Evolutionary conservation across 768 basidiomycete species (phyloP).

Genomic region (Amyloporia xantha): DNA sequence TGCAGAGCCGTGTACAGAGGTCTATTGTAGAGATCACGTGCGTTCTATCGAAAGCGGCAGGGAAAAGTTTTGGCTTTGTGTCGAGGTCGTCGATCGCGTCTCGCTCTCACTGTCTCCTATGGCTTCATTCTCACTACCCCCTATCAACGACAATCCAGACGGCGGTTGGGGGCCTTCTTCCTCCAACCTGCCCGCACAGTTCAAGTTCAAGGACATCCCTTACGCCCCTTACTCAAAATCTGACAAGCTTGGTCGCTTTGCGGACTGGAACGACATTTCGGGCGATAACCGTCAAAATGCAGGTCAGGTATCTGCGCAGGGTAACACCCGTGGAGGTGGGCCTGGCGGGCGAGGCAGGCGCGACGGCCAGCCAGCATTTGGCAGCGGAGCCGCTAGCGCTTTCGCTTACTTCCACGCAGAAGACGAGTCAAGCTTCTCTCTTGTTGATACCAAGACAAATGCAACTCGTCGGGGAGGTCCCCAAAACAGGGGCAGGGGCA

Average conservation of each 20-base stretch:
- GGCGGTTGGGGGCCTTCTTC: constrained; percentile 90
- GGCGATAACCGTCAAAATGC: constrained; percentile 55
- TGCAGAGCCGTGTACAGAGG: not conserved
- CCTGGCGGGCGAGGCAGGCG: constrained; percentile 52
- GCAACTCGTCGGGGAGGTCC: constrained; percentile 64
- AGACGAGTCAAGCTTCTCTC: constrained; percentile 93
- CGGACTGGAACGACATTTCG: constrained; percentile 90
- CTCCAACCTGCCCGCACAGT: constrained; percentile 78
- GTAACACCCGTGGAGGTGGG: constrained; percentile 43
- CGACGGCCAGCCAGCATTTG: constrained; percentile 80
- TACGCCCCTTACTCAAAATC: constrained; percentile 99
- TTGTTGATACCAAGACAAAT: constrained; percentile 84
- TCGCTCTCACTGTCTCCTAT: no score
- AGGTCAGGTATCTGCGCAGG: constrained; percentile 37
- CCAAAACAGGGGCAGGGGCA: constrained; percentile 47
- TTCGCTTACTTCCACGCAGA: constrained; percentile 98
- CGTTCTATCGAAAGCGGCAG: not conserved
- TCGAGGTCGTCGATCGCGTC: no score
- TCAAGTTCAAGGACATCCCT: constrained; percentile 98
- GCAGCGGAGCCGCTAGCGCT: constrained; percentile 82
- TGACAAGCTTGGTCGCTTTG: constrained; percentile 95
- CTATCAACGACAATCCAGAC: constrained; percentile 87
- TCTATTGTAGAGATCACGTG: not conserved
- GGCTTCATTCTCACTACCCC: constrained; percentile 81
- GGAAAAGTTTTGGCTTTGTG: not conserved